A percentile compares a stretch with the other conserved stretches of the same genome.
phyloP scores from a whole-genome alignment of 768 basidiomycete genomes.

The Paxillus rubicundulus region DNA sequence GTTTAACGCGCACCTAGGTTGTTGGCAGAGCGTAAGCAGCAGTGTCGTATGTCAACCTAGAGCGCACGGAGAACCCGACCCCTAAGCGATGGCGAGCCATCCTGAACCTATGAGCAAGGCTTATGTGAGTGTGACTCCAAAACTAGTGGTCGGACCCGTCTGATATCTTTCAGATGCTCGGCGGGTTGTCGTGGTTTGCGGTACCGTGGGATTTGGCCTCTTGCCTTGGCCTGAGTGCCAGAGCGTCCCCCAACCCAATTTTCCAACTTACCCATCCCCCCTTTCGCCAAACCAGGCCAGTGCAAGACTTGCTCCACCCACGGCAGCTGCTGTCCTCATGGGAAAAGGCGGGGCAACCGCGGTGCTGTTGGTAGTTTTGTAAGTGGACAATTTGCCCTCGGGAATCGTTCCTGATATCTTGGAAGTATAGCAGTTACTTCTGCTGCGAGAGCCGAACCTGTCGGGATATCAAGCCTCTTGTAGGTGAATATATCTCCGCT shows the following conservation, averaged over 20 bases:
- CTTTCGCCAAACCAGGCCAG: slow-evolving; percentile 37
- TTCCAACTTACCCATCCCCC: slow-evolving; percentile 52
- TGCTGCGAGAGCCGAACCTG: slow-evolving; percentile 45
- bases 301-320: slow-evolving; percentile 46
- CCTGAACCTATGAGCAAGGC: slow-evolving; percentile 51
- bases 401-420: not conserved
- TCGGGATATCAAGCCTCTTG: slow-evolving; percentile 44
- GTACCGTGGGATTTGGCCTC: slow-evolving; percentile 53
- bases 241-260: slow-evolving; percentile 41
- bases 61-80: not conserved
- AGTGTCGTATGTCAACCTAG: not conserved
- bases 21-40: slow-evolving; percentile 48
- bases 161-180: slow-evolving; percentile 41
- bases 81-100: slow-evolving; percentile 49
- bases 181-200: slow-evolving; percentile 57
- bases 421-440: slow-evolving; percentile 46
- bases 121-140: slow-evolving; percentile 34
- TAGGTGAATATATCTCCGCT: slow-evolving; percentile 22
- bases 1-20: slow-evolving; percentile 31
- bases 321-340: slow-evolving; percentile 45
- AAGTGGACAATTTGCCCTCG: not conserved
- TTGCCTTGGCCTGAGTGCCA: slow-evolving; percentile 43
- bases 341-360: slow-evolving; percentile 45
- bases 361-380: slow-evolving; percentile 44
- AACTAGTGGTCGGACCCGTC: not conserved